These are phyloP conservation scores for Seminavis robusta DNA, from an alignment of 108 stramenopile genomes.

Conservation along the genomic window DNA sequence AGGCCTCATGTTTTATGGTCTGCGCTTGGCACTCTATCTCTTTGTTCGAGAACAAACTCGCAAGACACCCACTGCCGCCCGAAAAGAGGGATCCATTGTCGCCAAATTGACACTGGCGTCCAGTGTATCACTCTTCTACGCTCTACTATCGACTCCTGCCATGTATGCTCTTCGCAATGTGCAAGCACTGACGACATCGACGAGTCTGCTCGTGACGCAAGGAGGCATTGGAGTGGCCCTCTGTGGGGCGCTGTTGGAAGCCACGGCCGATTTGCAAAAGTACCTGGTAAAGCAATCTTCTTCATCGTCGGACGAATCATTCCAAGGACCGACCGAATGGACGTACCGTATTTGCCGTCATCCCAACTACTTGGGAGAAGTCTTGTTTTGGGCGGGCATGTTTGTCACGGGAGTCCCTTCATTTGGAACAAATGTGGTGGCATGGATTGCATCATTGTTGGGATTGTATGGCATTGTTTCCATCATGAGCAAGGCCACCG, in stretches of 20 bases:
- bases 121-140: conserved; percentile 28
- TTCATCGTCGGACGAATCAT: neutral
- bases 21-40: conserved; percentile 28
- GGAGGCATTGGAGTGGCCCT: conserved; percentile 18
- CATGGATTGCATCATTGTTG: conserved; percentile 36
- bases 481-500: conserved; percentile 55
- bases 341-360: conserved; percentile 54
- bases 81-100: conserved; percentile 3
- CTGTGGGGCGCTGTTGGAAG: conserved; percentile 34
- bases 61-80: neutral
- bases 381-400: conserved; percentile 67
- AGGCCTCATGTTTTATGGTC: conserved; percentile 30
- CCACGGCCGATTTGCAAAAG: conserved; percentile 33
- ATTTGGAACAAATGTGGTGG: conserved; percentile 37
- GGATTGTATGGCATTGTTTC: conserved; percentile 55
- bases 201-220: neutral
- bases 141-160: conserved; percentile 23
- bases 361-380: conserved; percentile 74
- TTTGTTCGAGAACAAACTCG: conserved; percentile 21
- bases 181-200: neutral
- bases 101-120: conserved; percentile 24
- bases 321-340: conserved; percentile 25
- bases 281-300: conserved; percentile 12
- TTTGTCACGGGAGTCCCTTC: conserved; percentile 45
- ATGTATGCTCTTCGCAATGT: conserved; percentile 22